phyloP scores from a whole-genome alignment of 1,284 basidiomycete genomes.

The Sanghuangporus baumii region DNA sequence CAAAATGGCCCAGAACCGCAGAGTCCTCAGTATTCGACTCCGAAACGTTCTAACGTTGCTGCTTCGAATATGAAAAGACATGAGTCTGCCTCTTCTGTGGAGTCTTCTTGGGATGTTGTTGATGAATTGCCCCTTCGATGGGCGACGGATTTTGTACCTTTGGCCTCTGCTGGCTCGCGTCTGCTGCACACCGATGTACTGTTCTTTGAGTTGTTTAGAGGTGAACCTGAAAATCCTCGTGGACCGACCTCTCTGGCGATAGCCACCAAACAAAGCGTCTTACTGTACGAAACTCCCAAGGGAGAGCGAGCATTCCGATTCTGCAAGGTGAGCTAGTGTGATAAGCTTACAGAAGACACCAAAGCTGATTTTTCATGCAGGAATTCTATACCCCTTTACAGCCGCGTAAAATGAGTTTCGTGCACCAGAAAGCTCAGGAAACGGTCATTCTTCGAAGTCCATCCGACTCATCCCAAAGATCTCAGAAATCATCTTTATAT shows the following conservation, averaged over 20 bases:
- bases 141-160: slow-evolving; percentile 75
- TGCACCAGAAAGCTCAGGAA: slow-evolving; percentile 60
- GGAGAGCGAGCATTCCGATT: slow-evolving; percentile 78
- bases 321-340: slow-evolving; percentile 49
- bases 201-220: slow-evolving; percentile 62
- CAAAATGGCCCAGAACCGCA: slow-evolving; percentile 26
- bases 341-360: neutral
- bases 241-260: slow-evolving; percentile 67
- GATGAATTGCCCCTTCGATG: slow-evolving; percentile 73
- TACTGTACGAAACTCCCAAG: slow-evolving; percentile 73
- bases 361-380: slow-evolving; percentile 31
- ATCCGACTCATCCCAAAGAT: slow-evolving; percentile 27
- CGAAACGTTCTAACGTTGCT: slow-evolving; percentile 20
- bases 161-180: slow-evolving; percentile 61
- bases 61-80: slow-evolving; percentile 6
- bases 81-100: slow-evolving; percentile 32
- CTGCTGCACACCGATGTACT: slow-evolving; percentile 51
- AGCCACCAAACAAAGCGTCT: slow-evolving; percentile 64
- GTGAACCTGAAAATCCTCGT: slow-evolving; percentile 40
- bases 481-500: slow-evolving; percentile 6
- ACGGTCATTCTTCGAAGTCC: slow-evolving; percentile 35
- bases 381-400: slow-evolving; percentile 75
- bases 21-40: slow-evolving; percentile 25
- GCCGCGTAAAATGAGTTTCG: slow-evolving; percentile 58
- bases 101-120: slow-evolving; percentile 65